Evolutionary conservation across 352 stramenopile genomes (phyloP), one percentile per base, ranked within the genome.

Genomic region (Globisporangium sylvaticum): DNA sequence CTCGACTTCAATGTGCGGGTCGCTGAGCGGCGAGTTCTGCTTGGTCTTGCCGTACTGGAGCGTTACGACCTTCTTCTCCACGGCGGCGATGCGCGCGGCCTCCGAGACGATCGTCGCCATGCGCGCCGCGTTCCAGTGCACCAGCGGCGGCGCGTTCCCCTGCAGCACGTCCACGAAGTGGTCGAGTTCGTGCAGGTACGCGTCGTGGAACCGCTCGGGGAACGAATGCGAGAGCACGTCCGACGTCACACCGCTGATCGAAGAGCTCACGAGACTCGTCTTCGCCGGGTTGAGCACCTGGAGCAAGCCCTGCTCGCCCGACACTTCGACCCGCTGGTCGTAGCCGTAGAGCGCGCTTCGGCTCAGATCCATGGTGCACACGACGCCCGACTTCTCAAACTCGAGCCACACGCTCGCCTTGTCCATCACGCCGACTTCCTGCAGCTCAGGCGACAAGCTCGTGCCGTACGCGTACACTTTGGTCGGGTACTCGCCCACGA

Each of bases 251-350:
- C 92, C 92, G 31, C 61, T 42, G 18, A 62, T 72, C 20, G 74
- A 84, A 18, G 80, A 85, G 46, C 76, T 69, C 25, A 95, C 74
- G 39, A 88, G 73, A 0, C 77, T 73, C 32, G 83, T 93, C 67
- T 87, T 85, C 20, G 74, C 68, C 24, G 84, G 73, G 64, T 97
- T 97, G 8, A 81, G 68, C 29, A 90, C 82, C 37, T 93, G 81
- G 9, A 91, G 66, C 83, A 91, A 90, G 32, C 87, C 87, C 42
- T 66, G 50, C 62, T 89, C 83, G 2, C 90, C 90, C 55, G 87
- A 85, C 18, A 98, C 78, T 75, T 98, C 93, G 65, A 94, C 88
- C 48, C 93, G 87, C 70, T 98, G 93, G 78, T 98, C 93, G 71
- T 98, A 98, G 42, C 93, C 93, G 66, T 97, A 97, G 52, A 82